Evolutionary conservation across 352 stramenopile genomes (phyloP), one percentile per base, ranked within the genome.

Genomic region (Pythium rishiriense): DNA sequence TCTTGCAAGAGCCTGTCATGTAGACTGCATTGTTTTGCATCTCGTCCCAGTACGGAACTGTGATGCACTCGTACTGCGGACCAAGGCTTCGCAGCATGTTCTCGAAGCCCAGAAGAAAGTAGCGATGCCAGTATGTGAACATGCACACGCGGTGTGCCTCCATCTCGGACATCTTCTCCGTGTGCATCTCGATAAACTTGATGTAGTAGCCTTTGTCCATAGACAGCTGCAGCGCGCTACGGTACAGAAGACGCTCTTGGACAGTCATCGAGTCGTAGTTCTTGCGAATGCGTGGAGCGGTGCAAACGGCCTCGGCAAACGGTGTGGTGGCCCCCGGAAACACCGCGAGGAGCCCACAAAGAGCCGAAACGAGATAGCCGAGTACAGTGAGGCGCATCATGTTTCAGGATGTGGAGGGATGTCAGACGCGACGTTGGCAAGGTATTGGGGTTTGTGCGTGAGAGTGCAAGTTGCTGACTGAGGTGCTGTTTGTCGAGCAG

Each of bases 61-160:
- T 90, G 1, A 91, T n/a, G 39, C 83, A 91, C 24, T 58, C 59
- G 56, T 72, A 91, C 49, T 72, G 41, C 0, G 58, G 2, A 1
- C 46, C 68, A 2, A 85, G 61, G 28, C 72, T 81, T 3, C 82
- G 78, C 5, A 91, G 71, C 82, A 91, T 91, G 64, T 91, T 91
- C 50, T 91, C 82, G 45, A 83, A 91, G 2, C 69, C 83, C 15
- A 91, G 45, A 1, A 90, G 52, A 49, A 85, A 70, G 53, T 77
- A 75, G 25, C 83, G 83, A 50, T 91, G 83, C 80, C 83, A 91
- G 69, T 88, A 90, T 25, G 81, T 79, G 67, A 91, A 91, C 75
- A 88, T 81, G 53, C 80, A 88, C 31, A 71, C 72, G 21, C 55
- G 49, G 33, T 91, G 82, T 1, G 82, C 82, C 53, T 88, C 69